Base-by-base conservation (phyloP, 257 asterid species). In the Capsicum rhomboideum region DNA sequence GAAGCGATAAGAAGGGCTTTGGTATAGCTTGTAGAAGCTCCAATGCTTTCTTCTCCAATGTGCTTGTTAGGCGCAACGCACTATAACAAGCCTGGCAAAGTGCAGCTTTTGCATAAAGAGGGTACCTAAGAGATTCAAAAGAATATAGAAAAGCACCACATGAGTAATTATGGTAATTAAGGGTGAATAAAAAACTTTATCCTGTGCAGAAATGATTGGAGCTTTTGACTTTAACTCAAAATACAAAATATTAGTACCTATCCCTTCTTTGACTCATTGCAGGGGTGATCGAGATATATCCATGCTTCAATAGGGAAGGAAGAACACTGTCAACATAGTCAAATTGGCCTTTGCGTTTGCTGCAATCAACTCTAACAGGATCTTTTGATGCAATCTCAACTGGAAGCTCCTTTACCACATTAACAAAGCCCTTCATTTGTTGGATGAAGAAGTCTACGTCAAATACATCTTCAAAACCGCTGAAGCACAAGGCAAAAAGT, bases 201-300 rank as follows among this genome's bases (percentile, higher is more conserved):
- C 23, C 46, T 50, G 8, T 17, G 64, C 40, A 77, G 28, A 50
- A 50, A 28, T 28, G 46, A 77, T 17, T 26, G 64, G 13, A 75
- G 59, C 14, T 23, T 17, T 74, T 2, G 3, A 10, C 61, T 13
- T n/a, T 23, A 23, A 74, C 7, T 74, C 58, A 16, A 28, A 26
- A 16, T 17, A 75, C 44, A 77, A 77, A 28, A 17, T 17, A 9
- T 50, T 50, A 29, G 78, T 89, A 97, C 99, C 99, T 92, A 85
- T 97, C 99, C 88, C 98, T 92, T 86, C 99, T 90, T 88, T 97
- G 99, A 88, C 99, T 95, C 99, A 95, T 93, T 44, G 96, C 97
- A 37, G 99, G 98, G 37, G 99, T 94, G 84, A 95, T 85, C 68
- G 99, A 93, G 78, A 97, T 93, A 87, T 92, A 97, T 8, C 82